Percentiles rank a stretch among this genome's conserved stretches.
Evolutionary conservation across 805 yeast genomes (phyloP).

Genomic region (Ogataea sp.): DNA sequence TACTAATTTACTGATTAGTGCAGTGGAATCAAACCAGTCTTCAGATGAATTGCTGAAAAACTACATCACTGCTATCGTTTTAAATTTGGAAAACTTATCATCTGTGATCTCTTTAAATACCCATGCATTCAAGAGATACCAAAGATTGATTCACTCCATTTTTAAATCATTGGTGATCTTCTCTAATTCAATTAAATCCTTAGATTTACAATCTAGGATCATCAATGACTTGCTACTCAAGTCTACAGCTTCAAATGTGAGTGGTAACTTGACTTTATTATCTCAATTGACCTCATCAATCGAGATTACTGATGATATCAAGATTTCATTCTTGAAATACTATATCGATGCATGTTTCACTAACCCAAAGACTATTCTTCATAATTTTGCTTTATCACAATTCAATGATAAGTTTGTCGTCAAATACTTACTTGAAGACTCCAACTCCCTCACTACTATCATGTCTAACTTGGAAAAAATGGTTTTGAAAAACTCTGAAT

Average conservation of each 20-base stretch:
- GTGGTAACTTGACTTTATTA: constrained; percentile 37
- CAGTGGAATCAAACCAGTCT: constrained; percentile 8
- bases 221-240: constrained; percentile 24
- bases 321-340: constrained; percentile 16
- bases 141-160: constrained; percentile 4
- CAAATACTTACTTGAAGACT: neutral
- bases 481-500: constrained; percentile 70
- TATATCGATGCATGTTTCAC: constrained; percentile 29
- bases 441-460: constrained; percentile 22
- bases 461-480: constrained; percentile 67
- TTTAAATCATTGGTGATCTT: constrained; percentile 18
- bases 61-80: constrained; percentile 2
- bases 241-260: constrained; percentile 27
- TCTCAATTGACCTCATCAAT: constrained; percentile 27
- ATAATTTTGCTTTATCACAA: constrained; percentile 8
- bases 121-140: constrained; percentile 5
- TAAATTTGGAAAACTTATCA: neutral
- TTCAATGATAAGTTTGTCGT: constrained; percentile 6
- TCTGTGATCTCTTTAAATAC: constrained; percentile 2
- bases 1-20: neutral
- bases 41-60: neutral
- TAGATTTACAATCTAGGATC: constrained; percentile 19
- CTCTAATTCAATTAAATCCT: constrained; percentile 26
- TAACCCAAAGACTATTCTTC: constrained; percentile 17
- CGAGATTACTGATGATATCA: neutral